These are phyloP conservation scores for Peterozyma xylosa DNA, from an alignment of 805 yeast genomes.

Conservation along the genomic window DNA sequence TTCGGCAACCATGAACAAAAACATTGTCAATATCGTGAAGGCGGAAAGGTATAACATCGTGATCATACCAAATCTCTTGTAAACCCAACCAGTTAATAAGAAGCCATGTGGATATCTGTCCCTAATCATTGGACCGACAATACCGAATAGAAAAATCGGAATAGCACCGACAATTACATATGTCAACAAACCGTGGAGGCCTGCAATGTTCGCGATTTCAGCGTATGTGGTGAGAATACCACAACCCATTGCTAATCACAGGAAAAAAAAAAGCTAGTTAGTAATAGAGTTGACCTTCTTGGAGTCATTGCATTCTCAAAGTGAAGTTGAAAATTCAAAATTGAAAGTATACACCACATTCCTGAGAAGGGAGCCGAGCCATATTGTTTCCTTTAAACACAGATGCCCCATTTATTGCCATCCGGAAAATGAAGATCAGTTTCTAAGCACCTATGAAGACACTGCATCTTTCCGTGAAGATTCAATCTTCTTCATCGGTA, in stretches of 20 bases:
- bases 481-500: too few species aligned
- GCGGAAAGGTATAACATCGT: slow-evolving; percentile 71
- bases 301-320: not conserved
- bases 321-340: slow-evolving; percentile 9
- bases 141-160: slow-evolving; percentile 80
- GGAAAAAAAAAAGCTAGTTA: not conserved
- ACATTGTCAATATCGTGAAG: slow-evolving; percentile 80
- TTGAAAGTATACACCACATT: not conserved
- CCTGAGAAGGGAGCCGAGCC: not conserved
- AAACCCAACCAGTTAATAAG: slow-evolving; percentile 92
- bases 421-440: too few species aligned
- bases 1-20: slow-evolving; percentile 82
- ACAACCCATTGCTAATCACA: slow-evolving; percentile 66
- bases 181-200: slow-evolving; percentile 80
- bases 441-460: too few species aligned
- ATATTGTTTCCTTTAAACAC: not conserved
- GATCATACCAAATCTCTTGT: slow-evolving; percentile 65
- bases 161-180: slow-evolving; percentile 74
- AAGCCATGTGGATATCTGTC: slow-evolving; percentile 82
- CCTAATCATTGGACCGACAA: slow-evolving; percentile 74
- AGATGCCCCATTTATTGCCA: too few species aligned
- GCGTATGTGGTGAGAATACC: slow-evolving; percentile 84
- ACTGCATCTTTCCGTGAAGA: too few species aligned
- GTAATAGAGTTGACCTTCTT: not conserved
- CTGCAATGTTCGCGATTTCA: slow-evolving; percentile 78